phyloP scores from a whole-genome alignment of 2,329 filamentous ascomycete genomes.

The Pezicula radicicola region DNA sequence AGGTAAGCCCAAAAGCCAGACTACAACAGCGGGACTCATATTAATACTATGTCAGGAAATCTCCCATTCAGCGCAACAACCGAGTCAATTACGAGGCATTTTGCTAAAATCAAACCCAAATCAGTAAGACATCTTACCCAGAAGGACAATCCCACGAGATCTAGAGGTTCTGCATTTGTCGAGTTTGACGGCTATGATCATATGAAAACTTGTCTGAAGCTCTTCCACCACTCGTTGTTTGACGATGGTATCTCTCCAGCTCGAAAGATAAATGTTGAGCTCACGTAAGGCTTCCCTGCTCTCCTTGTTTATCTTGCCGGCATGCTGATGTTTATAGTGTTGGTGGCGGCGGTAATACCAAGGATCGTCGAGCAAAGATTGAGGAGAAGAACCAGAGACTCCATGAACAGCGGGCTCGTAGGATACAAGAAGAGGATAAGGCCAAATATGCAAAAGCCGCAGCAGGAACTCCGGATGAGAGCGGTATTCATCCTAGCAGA shows the following conservation, averaged over 20 bases:
- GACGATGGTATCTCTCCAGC: constrained; percentile 49
- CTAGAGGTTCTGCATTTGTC: constrained; percentile 79
- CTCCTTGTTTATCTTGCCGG: constrained; percentile 3
- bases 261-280: constrained; percentile 86
- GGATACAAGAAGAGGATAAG: constrained; percentile 24
- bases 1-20: constrained; percentile 40
- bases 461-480: constrained; percentile 17
- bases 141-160: constrained; percentile 57
- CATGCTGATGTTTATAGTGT: constrained; percentile 48
- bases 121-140: constrained; percentile 72
- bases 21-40: constrained; percentile 26
- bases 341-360: constrained; percentile 79
- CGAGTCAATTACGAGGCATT: constrained; percentile 69
- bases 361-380: constrained; percentile 72
- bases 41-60: constrained; percentile 60
- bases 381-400: constrained; percentile 83
- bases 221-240: constrained; percentile 85
- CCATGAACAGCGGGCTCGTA: constrained; percentile 47
- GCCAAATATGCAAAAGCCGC: constrained; percentile 16
- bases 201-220: constrained; percentile 89
- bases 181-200: constrained; percentile 84
- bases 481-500: constrained; percentile 25
- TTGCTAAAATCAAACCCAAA: constrained; percentile 68
- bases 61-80: constrained; percentile 80
- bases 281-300: constrained; percentile 60